Base-by-base conservation (phyloP, 2,329 filamentous ascomycete genomes). In the Alternaria viburni region DNA sequence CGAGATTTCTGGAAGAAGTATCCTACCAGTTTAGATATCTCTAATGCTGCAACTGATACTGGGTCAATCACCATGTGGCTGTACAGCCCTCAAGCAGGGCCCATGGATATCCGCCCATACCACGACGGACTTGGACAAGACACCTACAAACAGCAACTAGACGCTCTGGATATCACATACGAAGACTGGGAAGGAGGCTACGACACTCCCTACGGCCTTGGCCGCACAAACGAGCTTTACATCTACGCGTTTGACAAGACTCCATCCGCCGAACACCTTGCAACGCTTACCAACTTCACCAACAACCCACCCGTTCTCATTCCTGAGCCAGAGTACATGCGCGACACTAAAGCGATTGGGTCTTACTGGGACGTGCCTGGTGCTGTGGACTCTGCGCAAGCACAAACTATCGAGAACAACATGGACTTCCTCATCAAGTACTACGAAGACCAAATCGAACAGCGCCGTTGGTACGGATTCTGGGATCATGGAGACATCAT, bases 1-100 rank as follows among this genome's bases (percentile, higher is more conserved):
- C 83, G 85, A 3, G 84, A 89, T 68, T 90, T 90, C 72, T 90
- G 88, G 88, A 86, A 90, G 78, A 82, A 86, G 15, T 89, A 87
- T 65, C 88, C 88, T 0, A 87, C 86, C 0, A 83, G 85, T 4
- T 75, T 90, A 5, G 87, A 89, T 49, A 82, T 90, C 11, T 76
- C 81, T 0, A 82, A 86, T 54, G 85, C 86, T 0, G 82, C 81
- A 0, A 79, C 80, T 0, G 84, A 88, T 49, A 71, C 75, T 2
- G 87, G 86, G 0, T 79, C 82, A 5, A 79, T 90, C 11, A 90
- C 87, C 0, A 62, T 88, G 1, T 90, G 88, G 88, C 74, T 90
- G 0, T 89, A 89, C 65, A 87, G 84, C 55, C 88, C 88, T 2
- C 78, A 80, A 1, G 86, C 86, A 0, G 81, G 82, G 28, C 86